phyloP scores from a whole-genome alignment of 352 stramenopile genomes.

The Phytopythium vexans region DNA sequence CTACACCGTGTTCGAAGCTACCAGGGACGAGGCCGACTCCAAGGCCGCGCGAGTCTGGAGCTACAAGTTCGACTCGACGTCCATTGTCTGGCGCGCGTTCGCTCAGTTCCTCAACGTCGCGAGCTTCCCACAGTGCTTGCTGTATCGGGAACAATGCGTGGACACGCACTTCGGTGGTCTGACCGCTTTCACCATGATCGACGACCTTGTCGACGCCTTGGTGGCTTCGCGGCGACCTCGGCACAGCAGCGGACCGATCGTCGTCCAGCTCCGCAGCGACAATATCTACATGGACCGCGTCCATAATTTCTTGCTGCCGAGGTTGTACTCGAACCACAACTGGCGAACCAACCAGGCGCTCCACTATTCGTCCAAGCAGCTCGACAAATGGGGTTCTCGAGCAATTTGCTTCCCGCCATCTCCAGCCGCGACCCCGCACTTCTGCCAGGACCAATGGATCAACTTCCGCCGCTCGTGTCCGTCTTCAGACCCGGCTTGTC shows the following conservation, averaged over 20 bases:
- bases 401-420: slow-evolving; percentile 17
- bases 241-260: slow-evolving; percentile 1
- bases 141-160: slow-evolving; percentile 18
- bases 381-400: slow-evolving; percentile 1
- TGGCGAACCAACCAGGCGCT: slow-evolving; percentile 33
- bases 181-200: slow-evolving; percentile 31
- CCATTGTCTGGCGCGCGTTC: slow-evolving; percentile 25
- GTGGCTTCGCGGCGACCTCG: neutral
- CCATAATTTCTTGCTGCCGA: slow-evolving; percentile 33
- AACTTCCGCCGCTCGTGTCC: slow-evolving; percentile 17
- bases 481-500: neutral
- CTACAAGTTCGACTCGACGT: slow-evolving; percentile 42
- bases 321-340: slow-evolving; percentile 27
- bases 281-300: slow-evolving; percentile 32
- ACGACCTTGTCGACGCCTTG: slow-evolving; percentile 22
- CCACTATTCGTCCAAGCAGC: slow-evolving; percentile 22
- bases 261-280: slow-evolving; percentile 14
- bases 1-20: slow-evolving; percentile 23
- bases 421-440: neutral
- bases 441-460: slow-evolving; percentile 23
- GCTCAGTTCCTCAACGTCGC: slow-evolving; percentile 12
- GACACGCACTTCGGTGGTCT: slow-evolving; percentile 9
- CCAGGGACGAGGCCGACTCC: slow-evolving; percentile 10
- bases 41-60: slow-evolving; percentile 19
- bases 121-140: slow-evolving; percentile 23